Evolutionary conservation across 2,329 filamentous ascomycete genomes (phyloP).

Genomic region (Tolypocladium amazonense): DNA sequence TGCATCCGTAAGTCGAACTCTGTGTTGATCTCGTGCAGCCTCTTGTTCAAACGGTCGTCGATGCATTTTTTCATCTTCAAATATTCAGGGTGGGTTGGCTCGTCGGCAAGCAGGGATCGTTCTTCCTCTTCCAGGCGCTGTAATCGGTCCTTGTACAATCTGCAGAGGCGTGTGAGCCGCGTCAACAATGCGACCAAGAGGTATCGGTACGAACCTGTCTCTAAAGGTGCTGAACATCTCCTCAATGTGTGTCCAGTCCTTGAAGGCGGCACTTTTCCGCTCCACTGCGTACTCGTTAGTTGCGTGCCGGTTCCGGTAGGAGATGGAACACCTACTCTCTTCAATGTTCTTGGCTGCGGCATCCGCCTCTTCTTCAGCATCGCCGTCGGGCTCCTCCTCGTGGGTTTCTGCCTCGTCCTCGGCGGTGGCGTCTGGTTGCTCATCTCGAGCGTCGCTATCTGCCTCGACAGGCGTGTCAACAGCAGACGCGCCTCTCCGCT

Average conservation of each 20-base stretch:
- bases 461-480: constrained; percentile 16
- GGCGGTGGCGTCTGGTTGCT: constrained; percentile 20
- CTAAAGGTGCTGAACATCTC: constrained; percentile 80
- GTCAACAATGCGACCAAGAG: not conserved
- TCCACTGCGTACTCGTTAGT: constrained; percentile 43
- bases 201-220: constrained; percentile 50
- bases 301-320: not conserved
- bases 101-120: constrained; percentile 45
- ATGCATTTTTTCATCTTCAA: constrained; percentile 83
- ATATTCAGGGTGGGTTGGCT: constrained; percentile 80
- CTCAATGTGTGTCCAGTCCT: constrained; percentile 71
- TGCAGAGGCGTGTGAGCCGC: constrained; percentile 21
- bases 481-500: constrained; percentile 20
- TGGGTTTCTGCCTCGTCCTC: constrained; percentile 32
- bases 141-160: constrained; percentile 80
- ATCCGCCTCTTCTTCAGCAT: constrained; percentile 50
- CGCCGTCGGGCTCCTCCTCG: constrained; percentile 45
- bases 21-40: constrained; percentile 63
- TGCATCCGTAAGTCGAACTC: constrained; percentile 65
- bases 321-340: constrained; percentile 39
- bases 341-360: constrained; percentile 51
- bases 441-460: constrained; percentile 21
- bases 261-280: constrained; percentile 69
- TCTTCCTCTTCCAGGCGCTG: constrained; percentile 67
- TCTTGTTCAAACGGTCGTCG: constrained; percentile 71